Evolutionary conservation across 1,284 basidiomycete species (phyloP).

Genomic region (Inonotus obliquus): DNA sequence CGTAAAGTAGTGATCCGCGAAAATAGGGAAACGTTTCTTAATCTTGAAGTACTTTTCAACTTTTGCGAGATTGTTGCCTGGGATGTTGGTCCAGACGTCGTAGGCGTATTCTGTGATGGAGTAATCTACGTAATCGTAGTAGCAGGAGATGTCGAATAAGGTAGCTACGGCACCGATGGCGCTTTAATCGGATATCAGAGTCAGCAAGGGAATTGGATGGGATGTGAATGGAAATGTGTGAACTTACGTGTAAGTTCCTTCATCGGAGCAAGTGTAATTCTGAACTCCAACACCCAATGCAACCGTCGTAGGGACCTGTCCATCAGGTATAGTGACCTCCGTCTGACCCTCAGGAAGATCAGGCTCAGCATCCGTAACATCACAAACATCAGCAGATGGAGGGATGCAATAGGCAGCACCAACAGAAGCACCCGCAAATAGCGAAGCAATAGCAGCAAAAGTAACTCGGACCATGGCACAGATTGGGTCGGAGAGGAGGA

Average conservation of each 20-base stretch:
- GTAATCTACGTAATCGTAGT: conserved; percentile 35
- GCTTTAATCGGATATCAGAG: conserved; percentile 19
- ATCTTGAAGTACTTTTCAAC: conserved; percentile 31
- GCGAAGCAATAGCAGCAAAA: too few species aligned
- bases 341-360: conserved; percentile 26
- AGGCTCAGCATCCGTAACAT: conserved; percentile 21
- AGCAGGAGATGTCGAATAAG: conserved; percentile 57
- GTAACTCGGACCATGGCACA: too few species aligned
- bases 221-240: conserved; percentile 6
- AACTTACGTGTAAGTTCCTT: conserved; percentile 34
- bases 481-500: too few species aligned
- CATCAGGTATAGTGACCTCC: conserved; percentile 31
- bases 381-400: conserved; percentile 10
- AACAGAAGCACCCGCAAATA: too few species aligned
- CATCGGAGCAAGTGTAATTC: conserved; percentile 37
- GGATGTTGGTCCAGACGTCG: conserved; percentile 33
- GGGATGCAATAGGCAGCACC: neutral
- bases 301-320: conserved; percentile 34
- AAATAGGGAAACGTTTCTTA: conserved; percentile 25
- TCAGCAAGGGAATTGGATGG: neutral
- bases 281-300: conserved; percentile 43
- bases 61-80: conserved; percentile 28
- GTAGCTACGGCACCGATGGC: conserved; percentile 49
- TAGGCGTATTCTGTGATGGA: conserved; percentile 39
- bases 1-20: conserved; percentile 57